These are phyloP conservation scores for Fragilaria radians DNA, from an alignment of 108 stramenopile species.

Conservation along the genomic window DNA sequence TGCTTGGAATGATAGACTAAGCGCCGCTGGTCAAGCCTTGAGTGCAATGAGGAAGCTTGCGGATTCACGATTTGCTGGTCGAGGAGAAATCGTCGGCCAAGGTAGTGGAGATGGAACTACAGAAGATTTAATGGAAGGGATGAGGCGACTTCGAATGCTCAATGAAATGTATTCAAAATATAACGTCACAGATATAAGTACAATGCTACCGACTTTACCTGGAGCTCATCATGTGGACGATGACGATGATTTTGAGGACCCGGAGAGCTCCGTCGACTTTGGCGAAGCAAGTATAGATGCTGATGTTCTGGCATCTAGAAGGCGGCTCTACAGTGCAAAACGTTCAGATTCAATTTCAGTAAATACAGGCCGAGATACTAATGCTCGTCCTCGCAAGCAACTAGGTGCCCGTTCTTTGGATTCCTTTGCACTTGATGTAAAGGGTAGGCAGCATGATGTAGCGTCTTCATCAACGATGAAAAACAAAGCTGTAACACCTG, in stretches of 20 bases:
- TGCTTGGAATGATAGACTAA: conserved; percentile 87
- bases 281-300: conserved; percentile 67
- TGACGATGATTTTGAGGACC: conserved; percentile 77
- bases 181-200: conserved; percentile 62
- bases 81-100: conserved; percentile 46
- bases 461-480: conserved; percentile 8
- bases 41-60: conserved; percentile 83
- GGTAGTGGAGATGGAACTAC: conserved; percentile 51
- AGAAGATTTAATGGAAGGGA: conserved; percentile 73
- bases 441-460: conserved; percentile 5
- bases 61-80: conserved; percentile 25
- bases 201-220: conserved; percentile 43
- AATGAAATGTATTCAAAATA: conserved; percentile 71
- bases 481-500: conserved; percentile 48
- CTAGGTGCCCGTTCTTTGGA: conserved; percentile 25
- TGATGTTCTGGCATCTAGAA: conserved; percentile 80
- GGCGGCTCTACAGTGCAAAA: conserved; percentile 43
- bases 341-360: not conserved
- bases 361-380: not conserved
- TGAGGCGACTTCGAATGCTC: conserved; percentile 67
- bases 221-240: conserved; percentile 47
- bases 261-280: conserved; percentile 50
- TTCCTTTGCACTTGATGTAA: not conserved
- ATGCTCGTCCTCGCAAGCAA: conserved; percentile 18
- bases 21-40: conserved; percentile 74